phyloP scores from a whole-genome alignment of 768 basidiomycete species.

The Podaxis carcinomalis region DNA sequence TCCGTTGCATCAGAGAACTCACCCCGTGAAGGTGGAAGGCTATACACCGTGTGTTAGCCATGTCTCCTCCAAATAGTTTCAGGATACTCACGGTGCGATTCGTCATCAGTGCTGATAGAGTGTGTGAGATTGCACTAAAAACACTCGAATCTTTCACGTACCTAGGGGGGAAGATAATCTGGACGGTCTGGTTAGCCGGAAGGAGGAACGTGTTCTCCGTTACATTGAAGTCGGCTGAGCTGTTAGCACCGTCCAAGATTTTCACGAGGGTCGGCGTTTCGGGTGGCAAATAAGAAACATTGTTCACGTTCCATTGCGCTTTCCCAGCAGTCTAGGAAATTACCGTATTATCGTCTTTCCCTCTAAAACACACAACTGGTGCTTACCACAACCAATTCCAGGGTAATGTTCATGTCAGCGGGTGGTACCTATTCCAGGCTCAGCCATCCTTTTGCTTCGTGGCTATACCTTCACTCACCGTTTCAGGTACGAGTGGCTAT shows the following conservation, averaged over 20 bases:
- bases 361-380: not conserved
- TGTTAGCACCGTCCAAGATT: slow-evolving; percentile 19
- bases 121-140: not conserved
- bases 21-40: slow-evolving; percentile 30
- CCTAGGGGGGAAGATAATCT: slow-evolving; percentile 21
- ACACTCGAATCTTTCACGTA: not conserved
- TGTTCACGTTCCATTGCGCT: slow-evolving; percentile 27
- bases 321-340: slow-evolving; percentile 11
- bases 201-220: slow-evolving; percentile 24
- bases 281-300: slow-evolving; percentile 23
- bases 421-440: slow-evolving; percentile 15
- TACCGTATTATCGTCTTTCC: not conserved
- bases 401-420: slow-evolving; percentile 22
- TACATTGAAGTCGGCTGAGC: slow-evolving; percentile 17
- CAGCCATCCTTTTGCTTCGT: not conserved
- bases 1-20: not conserved
- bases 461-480: not conserved
- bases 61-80: not conserved
- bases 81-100: not conserved
- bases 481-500: slow-evolving; percentile 15
- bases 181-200: slow-evolving; percentile 21
- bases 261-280: slow-evolving; percentile 20
- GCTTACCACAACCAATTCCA: slow-evolving; percentile 20
- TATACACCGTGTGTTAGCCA: not conserved
- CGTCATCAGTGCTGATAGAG: slow-evolving; percentile 14